Percentiles rank a stretch among this genome's conserved stretches.
Evolutionary conservation across 495 filamentous ascomycete species (phyloP).

Genomic region (Neurospora sp.): DNA sequence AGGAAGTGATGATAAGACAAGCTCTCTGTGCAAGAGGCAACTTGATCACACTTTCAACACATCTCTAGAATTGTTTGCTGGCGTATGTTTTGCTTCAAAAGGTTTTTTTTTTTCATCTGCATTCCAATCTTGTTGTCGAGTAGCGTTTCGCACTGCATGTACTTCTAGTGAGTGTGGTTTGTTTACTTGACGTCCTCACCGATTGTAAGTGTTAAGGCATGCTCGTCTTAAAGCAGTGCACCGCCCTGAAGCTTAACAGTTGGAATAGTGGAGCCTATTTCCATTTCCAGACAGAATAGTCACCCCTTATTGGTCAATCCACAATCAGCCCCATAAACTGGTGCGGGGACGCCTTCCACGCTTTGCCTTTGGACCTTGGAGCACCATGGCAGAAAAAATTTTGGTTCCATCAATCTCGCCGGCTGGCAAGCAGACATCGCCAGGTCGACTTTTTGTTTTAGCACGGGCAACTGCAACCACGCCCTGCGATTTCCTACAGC

Average conservation of each 20-base stretch:
- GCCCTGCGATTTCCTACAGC: not conserved
- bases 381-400: not conserved
- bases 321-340: not conserved
- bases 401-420: not conserved
- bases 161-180: not conserved
- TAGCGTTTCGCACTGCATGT: not conserved
- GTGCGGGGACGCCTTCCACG: not conserved
- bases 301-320: conserved; percentile 1
- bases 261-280: not conserved
- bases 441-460: not conserved
- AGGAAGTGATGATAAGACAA: not conserved
- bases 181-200: not conserved
- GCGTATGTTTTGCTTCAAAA: not conserved
- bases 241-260: not conserved
- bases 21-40: not conserved
- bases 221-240: not conserved
- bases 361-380: not conserved
- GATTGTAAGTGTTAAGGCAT: not conserved
- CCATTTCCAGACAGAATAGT: not conserved
- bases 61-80: not conserved
- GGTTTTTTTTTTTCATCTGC: not conserved
- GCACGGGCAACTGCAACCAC: not conserved
- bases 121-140: not conserved
- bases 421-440: not conserved
- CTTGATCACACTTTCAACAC: not conserved